Percentiles rank a stretch among this genome's conserved stretches.
phyloP scores from a whole-genome alignment of 1,284 basidiomycete genomes.

The Flammula alnicola region DNA sequence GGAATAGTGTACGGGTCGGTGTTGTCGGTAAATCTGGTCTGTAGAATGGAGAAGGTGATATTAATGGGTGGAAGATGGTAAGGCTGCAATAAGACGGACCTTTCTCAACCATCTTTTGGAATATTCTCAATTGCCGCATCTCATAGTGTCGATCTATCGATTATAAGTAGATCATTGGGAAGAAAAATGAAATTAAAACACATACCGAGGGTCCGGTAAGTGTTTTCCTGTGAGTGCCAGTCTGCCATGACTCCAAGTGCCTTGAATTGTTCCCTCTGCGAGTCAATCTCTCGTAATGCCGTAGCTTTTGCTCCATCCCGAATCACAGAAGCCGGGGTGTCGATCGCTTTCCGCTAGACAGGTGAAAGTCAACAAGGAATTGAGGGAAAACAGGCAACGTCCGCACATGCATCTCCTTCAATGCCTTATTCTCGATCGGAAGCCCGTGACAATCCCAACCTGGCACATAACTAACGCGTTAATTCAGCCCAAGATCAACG shows the following conservation, averaged over 20 bases:
- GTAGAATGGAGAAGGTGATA: conserved; percentile 5
- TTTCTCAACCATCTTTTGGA: conserved; percentile 88
- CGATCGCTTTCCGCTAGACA: conserved; percentile 51
- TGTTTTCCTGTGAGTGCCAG: conserved; percentile 74
- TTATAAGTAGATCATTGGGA: neutral
- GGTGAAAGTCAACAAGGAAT: neutral
- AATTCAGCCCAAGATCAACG: conserved; percentile 4
- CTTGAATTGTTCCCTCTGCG: conserved; percentile 83
- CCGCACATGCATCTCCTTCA: conserved; percentile 74
- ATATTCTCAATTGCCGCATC: conserved; percentile 86
- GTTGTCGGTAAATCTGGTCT: conserved; percentile 87
- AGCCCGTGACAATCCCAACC: conserved; percentile 99
- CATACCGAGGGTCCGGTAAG: conserved; percentile 87
- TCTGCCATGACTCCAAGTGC: conserved; percentile 93
- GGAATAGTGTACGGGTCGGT: conserved; percentile 94
- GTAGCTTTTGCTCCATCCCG: conserved; percentile 75
- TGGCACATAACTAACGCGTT: conserved; percentile 76
- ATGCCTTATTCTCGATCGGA: conserved; percentile 93
- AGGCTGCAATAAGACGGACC: conserved; percentile 45
- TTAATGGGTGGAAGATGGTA: neutral
- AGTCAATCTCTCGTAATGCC: conserved; percentile 77
- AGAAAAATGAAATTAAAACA: conserved; percentile 13
- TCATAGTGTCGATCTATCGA: conserved; percentile 83
- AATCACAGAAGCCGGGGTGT: conserved; percentile 66
- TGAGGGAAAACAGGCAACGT: conserved; percentile 4